These are phyloP conservation scores for Aureobasidium sp. DNA, from an alignment of 2,329 filamentous ascomycete species.

Conservation along the genomic window DNA sequence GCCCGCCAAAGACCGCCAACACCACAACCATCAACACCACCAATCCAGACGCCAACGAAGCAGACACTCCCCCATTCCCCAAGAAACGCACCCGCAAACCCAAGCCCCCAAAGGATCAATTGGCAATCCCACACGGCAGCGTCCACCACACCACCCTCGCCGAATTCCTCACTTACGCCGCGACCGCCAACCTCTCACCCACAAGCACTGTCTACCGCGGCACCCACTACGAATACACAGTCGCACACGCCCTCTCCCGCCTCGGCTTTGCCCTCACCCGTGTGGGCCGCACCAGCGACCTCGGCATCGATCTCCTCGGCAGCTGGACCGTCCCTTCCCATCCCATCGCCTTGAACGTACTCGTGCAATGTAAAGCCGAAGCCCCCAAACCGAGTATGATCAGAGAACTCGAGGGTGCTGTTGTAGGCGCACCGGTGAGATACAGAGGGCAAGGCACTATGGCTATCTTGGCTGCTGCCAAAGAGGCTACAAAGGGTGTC, in stretches of 20 bases:
- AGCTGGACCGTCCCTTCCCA: conserved; percentile 54
- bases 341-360: conserved; percentile 32
- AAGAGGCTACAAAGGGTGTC: conserved; percentile 70
- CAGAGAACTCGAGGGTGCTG: conserved; percentile 74
- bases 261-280: conserved; percentile 61
- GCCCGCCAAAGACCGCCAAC: conserved; percentile 3
- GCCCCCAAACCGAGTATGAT: conserved; percentile 52
- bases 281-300: conserved; percentile 60
- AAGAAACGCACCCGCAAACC: not conserved
- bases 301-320: conserved; percentile 68
- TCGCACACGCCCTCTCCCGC: conserved; percentile 47
- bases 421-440: conserved; percentile 63
- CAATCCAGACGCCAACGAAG: not conserved
- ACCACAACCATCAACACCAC: not conserved
- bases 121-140: conserved; percentile 25
- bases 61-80: not conserved
- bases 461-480: conserved; percentile 63
- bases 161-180: conserved; percentile 60
- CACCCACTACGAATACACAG: conserved; percentile 71
- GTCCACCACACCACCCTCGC: conserved; percentile 54
- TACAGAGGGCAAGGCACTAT: conserved; percentile 63
- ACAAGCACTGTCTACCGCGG: conserved; percentile 59
- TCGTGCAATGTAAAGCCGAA: conserved; percentile 63
- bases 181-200: conserved; percentile 48
- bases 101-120: not conserved